Percentiles rank a stretch among this genome's conserved stretches.
These are phyloP conservation scores for Hypoxylon sp. DNA, from an alignment of 2,329 filamentous ascomycete species.

Conservation along the genomic window DNA sequence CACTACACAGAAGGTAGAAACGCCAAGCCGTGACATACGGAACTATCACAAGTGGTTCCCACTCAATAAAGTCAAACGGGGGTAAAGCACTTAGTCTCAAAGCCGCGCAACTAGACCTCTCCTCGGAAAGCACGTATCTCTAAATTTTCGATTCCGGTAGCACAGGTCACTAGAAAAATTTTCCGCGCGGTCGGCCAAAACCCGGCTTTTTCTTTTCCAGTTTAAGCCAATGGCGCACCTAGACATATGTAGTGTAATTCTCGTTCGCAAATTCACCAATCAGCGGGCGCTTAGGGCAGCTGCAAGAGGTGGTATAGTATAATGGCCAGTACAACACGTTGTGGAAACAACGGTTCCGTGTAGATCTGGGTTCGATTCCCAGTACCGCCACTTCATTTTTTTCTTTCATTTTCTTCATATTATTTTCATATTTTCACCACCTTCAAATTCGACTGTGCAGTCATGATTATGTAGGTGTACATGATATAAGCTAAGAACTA, in stretches of 20 bases:
- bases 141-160: no score
- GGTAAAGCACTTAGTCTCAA: background rate
- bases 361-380: conserved; percentile 27
- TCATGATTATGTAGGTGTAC: background rate
- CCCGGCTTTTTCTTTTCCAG: background rate
- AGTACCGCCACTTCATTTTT: conserved; percentile 19
- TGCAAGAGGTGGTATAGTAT: conserved; percentile 20
- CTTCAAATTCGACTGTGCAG: background rate
- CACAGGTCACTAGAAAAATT: no score
- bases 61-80: background rate
- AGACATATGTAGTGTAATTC: background rate
- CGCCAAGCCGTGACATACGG: background rate
- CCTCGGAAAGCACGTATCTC: no score
- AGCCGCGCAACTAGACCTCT: background rate
- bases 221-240: background rate
- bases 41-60: background rate
- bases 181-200: background rate
- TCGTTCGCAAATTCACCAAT: background rate
- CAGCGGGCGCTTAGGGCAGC: background rate
- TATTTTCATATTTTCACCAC: background rate
- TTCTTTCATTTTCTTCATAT: background rate
- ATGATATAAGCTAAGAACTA: no score
- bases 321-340: conserved; percentile 26
- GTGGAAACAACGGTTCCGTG: conserved; percentile 20
- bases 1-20: background rate